Conservation (phyloP, 1,284 basidiomycete genomes). For the Naganishia cerealis region DNA sequence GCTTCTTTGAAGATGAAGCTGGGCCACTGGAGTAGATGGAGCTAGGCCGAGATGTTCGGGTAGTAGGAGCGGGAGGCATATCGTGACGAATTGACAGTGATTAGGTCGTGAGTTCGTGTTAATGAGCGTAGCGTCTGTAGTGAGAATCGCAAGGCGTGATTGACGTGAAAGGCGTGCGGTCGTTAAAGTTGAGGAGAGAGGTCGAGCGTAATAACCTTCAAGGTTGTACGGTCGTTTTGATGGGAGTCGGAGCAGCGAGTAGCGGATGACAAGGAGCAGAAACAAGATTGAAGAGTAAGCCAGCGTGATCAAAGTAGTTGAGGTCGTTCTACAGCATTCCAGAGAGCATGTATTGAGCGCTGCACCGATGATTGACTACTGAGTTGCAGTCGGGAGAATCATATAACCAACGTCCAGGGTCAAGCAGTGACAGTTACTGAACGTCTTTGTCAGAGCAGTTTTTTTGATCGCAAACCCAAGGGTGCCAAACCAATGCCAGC, state of each 20-base stretch:
- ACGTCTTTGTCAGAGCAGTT: constrained; percentile 2
- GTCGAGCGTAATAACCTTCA: constrained; percentile 27
- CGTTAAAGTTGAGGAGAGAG: constrained; percentile 1
- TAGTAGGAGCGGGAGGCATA: constrained; percentile 48
- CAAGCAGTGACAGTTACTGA: neutral
- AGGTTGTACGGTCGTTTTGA: constrained; percentile 27
- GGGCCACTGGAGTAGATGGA: constrained; percentile 42
- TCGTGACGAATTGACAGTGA: constrained; percentile 17
- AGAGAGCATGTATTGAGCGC: constrained; percentile 6
- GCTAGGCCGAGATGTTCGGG: constrained; percentile 44
- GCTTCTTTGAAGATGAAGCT: constrained; percentile 43
- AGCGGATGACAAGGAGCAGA: constrained; percentile 27
- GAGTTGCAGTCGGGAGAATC: constrained; percentile 12
- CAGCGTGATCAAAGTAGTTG: constrained; percentile 17
- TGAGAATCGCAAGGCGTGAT: neutral
- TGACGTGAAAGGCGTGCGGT: constrained; percentile 11
- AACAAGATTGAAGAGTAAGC: constrained; percentile 22
- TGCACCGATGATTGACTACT: constrained; percentile 6
- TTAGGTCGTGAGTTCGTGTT: constrained; percentile 5
- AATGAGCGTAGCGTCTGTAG: constrained; percentile 17
- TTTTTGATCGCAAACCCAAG: constrained; percentile 17
- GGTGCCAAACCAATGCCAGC: constrained; percentile 15
- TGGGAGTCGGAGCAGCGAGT: neutral
- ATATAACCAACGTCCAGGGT: constrained; percentile 7
- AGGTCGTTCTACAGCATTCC: constrained; percentile 24